Evolutionary conservation across 2,329 filamentous ascomycete genomes (phyloP), one percentile per base, ranked within the genome.

Genomic region (Cryphonectria carpinicola): DNA sequence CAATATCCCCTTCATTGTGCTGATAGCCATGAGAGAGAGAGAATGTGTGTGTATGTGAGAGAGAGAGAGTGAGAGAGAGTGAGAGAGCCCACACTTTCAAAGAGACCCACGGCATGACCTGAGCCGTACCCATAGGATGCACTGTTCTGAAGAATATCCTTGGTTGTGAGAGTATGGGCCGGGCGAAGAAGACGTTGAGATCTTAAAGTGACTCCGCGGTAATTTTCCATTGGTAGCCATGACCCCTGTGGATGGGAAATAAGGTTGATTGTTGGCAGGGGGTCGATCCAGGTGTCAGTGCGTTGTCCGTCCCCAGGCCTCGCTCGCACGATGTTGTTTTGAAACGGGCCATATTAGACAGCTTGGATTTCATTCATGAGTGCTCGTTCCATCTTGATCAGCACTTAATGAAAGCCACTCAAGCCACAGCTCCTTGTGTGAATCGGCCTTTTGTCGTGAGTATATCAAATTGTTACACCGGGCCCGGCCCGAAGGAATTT

Each of bases 211-310:
- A 32, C 25, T 19, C 32, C 35, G 58, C 58, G 58, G 58, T 39
- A 61, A 39, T 37, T n/a, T 39, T 61, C 32, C 58, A 14, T 17
- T 25, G 39, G 54, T 32, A 52, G 65, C 37, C 49, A 58, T 66
- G 28, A 66, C 41, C 65, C 65, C 52, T 41, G 65, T 11, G 32
- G 66, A 67, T n/a, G 66, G 46, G 60, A 63, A 68, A 52, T 68
- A 68, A 68, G 56, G 46, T 66, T 66, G 46, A 66, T 66, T 39
- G 66, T 61, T 68, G 58, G 43, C 56, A 62, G 58, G 66, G 46
- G 41, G 66, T 19, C 28, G 28, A 60, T 61, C 63, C 56, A 62
- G 56, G 60, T 52, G 56, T 32, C 66, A 49, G 14, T 52, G 65
- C 35, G 65, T 32, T 17, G 14, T 52, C 49, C 35, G 52, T 46